Conservation (phyloP, 179 eudicot genomes). For the Actinidia arguta region DNA sequence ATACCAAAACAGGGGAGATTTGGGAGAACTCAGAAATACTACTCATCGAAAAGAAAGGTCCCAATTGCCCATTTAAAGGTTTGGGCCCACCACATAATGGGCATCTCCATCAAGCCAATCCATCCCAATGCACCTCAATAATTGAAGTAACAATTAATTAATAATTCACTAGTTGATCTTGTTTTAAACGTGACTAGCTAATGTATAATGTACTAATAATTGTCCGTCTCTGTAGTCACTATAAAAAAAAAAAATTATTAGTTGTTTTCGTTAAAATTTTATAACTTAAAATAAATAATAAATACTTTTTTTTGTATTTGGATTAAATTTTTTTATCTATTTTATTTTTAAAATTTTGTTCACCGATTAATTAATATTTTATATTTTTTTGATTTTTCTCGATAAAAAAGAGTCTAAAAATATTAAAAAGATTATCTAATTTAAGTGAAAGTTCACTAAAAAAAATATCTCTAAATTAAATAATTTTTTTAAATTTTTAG, state of each 20-base stretch:
- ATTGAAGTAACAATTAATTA: slow-evolving; percentile 5
- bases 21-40: background rate
- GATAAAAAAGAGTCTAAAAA: no score
- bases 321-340: no score
- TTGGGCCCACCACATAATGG: slow-evolving; percentile 10
- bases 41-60: background rate
- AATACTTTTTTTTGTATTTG: no score
- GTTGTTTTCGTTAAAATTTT: no score
- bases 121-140: slow-evolving; percentile 2
- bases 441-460: background rate
- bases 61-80: background rate
- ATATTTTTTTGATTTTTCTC: no score
- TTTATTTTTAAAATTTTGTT: no score
- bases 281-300: background rate
- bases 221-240: no score
- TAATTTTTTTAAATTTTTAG: no score
- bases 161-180: background rate
- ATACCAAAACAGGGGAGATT: background rate
- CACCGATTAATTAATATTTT: no score
- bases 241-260: no score
- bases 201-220: background rate
- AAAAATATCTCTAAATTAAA: no score
- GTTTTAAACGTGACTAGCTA: background rate
- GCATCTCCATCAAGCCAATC: slow-evolving; percentile 17
- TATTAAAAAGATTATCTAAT: no score